Base-by-base conservation (phyloP, 805 yeast species). In the Sugiyamaella mastotermitis region DNA sequence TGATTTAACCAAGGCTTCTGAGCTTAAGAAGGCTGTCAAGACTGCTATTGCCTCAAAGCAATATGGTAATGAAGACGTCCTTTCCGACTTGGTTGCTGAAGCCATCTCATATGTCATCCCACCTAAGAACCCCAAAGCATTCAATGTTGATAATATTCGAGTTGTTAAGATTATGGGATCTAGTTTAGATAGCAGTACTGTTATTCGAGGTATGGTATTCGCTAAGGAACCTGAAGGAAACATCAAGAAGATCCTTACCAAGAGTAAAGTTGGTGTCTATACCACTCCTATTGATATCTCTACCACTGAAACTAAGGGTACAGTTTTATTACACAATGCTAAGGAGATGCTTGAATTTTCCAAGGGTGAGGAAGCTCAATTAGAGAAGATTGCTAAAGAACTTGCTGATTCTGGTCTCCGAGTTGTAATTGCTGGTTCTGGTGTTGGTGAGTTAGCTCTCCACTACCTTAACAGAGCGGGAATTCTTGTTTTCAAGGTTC, bases 131-230 rank as follows among this genome's bases (percentile, higher is more conserved):
- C 79, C 84, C 20, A 61, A 60, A 37, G 55, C 53, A 21, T 92
- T 92, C 72, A 92, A 88, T 59, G 92, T 90, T 40, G 98, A 92
- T 60, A 82, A 88, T 42, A 75, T 92, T 45, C 78, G 98, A 59
- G 96, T 92, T 13, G 98, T 92, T 37, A 92, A 92, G 65, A 83
- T 92, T 51, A 85, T 92, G 95, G 98, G 98, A 45, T 72, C 94
- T 13, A 71, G 88, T 37, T 68, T 92, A 50, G 64, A 68, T 25
- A 71, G 72, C 51, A 82, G 94, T 9, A 72, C 72, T 53, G 97
- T 92, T 37, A 69, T 92, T 47, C 85, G 83, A 64, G 98, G 98
- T 51, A 92, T 92, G 98, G 96, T 92, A 26, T 90, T 92, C 72
- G 94, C 94, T 50, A 76, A 94, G 53, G 95, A 87, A 61, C 96